Evolutionary conservation across 2,329 filamentous ascomycete genomes (phyloP), one percentile per base, ranked within the genome.

Genomic region (Epichloe sp.): DNA sequence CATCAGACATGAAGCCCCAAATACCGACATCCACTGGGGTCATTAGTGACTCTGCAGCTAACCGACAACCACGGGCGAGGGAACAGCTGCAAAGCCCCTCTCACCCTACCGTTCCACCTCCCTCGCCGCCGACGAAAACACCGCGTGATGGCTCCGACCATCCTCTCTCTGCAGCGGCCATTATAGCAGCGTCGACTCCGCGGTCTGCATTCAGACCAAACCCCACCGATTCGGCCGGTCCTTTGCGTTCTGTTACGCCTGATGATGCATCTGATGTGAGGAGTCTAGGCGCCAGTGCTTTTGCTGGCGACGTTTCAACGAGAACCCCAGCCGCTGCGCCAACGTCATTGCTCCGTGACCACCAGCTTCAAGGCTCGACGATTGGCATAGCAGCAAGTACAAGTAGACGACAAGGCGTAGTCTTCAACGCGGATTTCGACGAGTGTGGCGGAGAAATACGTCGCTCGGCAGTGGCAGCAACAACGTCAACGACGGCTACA

Each of bases 191-290:
- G 44, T 59, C 61, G 48, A 68, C 63, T 54, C 55, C 69, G 44
- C 60, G 65, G 48, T 63, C 68, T 44, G 59, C 63, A 50, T 66
- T 65, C 55, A 60, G 65, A 50, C 55, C 61, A 51, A 63, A 59
- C 45, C 52, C 62, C 48, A 12, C 31, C 23, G 57, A 58, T 49
- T 54, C 61, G 49, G 66, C 70, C 57, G 61, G 64, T 56, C 78
- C 76, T 44, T 78, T 83, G 60, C 79, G 83, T 55, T 71, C 82
- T 52, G 80, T 86, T 56, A 86, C 83, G 55, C 82, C 83, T 57
- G 84, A 88, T 43, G 68, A 40, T 48, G 31, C 67, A 42, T 56
- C 63, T 54, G 73, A 75, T 43, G 53, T 58, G 60, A 61, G 57
- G 58, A 60, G 57, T 54, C 55, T 56, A 37, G 58, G 53, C 44